These are phyloP conservation scores for Hanseniaspora thailandica DNA, from an alignment of 805 yeast species.

Conservation along the genomic window DNA sequence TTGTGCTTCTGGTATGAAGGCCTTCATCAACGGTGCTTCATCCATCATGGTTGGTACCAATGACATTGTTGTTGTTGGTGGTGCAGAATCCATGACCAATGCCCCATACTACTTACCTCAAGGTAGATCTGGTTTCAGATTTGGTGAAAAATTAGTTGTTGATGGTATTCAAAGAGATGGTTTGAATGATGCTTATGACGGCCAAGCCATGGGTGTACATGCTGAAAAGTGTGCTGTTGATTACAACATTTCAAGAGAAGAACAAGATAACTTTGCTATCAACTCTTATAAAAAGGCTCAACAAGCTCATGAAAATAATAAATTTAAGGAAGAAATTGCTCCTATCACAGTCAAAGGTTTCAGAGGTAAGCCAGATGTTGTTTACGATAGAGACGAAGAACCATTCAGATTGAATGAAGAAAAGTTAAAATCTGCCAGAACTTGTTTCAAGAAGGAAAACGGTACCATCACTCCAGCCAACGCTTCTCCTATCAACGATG, in stretches of 20 bases:
- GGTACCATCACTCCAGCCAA: slow-evolving; percentile 97
- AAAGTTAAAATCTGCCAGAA: slow-evolving; percentile 70
- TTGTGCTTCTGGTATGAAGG: slow-evolving; percentile 92
- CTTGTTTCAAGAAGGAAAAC: slow-evolving; percentile 85
- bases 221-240: slow-evolving; percentile 94
- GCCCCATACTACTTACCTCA: slow-evolving; percentile 83
- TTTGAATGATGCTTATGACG: slow-evolving; percentile 79
- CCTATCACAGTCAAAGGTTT: slow-evolving; percentile 82
- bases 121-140: slow-evolving; percentile 81
- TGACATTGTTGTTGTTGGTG: slow-evolving; percentile 90
- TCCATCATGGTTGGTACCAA: slow-evolving; percentile 78
- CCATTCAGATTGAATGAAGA: slow-evolving; percentile 61
- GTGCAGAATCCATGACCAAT: slow-evolving; percentile 95
- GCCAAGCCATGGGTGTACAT: slow-evolving; percentile 86
- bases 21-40: slow-evolving; percentile 84
- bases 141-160: slow-evolving; percentile 65
- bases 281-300: slow-evolving; percentile 78
- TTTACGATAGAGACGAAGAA: slow-evolving; percentile 75
- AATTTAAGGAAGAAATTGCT: slow-evolving; percentile 69
- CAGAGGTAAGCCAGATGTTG: slow-evolving; percentile 79
- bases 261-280: slow-evolving; percentile 86
- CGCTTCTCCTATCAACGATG: slow-evolving; percentile 93
- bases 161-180: slow-evolving; percentile 94
- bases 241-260: slow-evolving; percentile 59
- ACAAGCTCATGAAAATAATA: slow-evolving; percentile 66